Percentiles rank a stretch among this genome's conserved stretches.
These are phyloP conservation scores for Pistacia atlantica DNA, from an alignment of 345 rosid species.

Conservation along the genomic window DNA sequence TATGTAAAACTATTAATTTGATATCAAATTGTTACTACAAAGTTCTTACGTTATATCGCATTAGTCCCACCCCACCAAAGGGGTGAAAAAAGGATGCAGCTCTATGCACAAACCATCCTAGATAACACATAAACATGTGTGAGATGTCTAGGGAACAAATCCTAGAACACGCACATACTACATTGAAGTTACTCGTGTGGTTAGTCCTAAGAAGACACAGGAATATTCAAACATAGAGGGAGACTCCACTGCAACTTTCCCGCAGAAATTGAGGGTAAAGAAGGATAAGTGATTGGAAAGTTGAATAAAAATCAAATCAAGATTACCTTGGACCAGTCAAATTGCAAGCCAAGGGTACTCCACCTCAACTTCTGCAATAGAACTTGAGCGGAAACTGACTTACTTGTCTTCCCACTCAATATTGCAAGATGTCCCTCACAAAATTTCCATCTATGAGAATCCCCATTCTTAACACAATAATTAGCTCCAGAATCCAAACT, in stretches of 20 bases:
- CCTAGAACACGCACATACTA: background rate
- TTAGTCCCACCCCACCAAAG: background rate
- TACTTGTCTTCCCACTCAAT: slow-evolving; percentile 39
- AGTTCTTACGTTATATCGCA: background rate
- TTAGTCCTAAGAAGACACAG: background rate
- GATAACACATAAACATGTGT: background rate
- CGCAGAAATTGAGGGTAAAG: background rate
- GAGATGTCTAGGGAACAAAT: background rate
- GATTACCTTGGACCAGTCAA: slow-evolving; percentile 89
- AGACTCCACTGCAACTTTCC: too few relatives aligned
- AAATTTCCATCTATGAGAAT: slow-evolving; percentile 54
- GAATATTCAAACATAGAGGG: background rate
- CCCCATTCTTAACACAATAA: slow-evolving; percentile 31
- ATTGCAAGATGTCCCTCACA: slow-evolving; percentile 36
- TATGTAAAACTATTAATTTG: slow-evolving; percentile 2
- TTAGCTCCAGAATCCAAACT: slow-evolving; percentile 31
- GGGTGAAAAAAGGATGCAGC: background rate
- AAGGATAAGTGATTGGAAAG: background rate
- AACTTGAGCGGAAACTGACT: slow-evolving; percentile 47
- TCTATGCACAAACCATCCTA: background rate
- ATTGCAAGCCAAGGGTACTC: slow-evolving; percentile 94
- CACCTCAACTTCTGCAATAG: slow-evolving; percentile 81
- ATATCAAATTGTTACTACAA: background rate
- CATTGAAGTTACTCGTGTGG: background rate
- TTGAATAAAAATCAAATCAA: background rate